A percentile compares a stretch with the other conserved stretches of the same genome.
Conservation (phyloP, 2,329 filamentous ascomycete species). For the Exophiala sp. region DNA sequence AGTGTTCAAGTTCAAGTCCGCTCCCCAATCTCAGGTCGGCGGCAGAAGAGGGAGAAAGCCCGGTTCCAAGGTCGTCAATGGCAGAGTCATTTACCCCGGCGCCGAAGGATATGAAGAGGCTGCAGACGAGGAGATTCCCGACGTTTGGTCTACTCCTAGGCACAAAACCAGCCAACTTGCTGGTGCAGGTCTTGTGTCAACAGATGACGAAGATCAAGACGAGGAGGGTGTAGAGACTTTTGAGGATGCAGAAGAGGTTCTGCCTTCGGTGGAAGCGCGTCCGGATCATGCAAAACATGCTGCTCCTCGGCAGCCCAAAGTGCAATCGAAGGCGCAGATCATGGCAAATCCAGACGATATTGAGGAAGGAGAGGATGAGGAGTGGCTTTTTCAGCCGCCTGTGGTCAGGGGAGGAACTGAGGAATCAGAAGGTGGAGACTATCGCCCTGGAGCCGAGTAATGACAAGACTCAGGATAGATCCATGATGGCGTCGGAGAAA, state of each 20-base stretch:
- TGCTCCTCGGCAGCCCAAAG: conserved; percentile 9
- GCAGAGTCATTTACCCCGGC: conserved; percentile 22
- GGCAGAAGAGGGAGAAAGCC: conserved; percentile 20
- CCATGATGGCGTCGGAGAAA: neutral
- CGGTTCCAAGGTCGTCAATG: conserved; percentile 26
- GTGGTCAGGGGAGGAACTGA: conserved; percentile 25
- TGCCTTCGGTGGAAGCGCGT: neutral
- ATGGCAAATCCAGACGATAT: conserved; percentile 23
- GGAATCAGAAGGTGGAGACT: conserved; percentile 23
- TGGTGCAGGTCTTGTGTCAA: conserved; percentile 20
- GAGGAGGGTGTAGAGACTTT: conserved; percentile 4
- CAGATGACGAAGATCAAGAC: conserved; percentile 25
- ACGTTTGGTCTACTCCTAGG: conserved; percentile 13
- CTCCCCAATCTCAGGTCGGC: neutral
- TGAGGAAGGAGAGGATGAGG: conserved; percentile 13
- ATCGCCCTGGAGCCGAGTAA: conserved; percentile 8
- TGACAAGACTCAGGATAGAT: neutral
- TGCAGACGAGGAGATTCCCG: neutral
- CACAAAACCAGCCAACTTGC: conserved; percentile 24
- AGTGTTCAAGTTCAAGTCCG: conserved; percentile 5
- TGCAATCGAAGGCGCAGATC: conserved; percentile 31
- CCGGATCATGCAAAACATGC: neutral
- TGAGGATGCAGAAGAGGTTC: conserved; percentile 25
- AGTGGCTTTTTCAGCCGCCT: conserved; percentile 7
- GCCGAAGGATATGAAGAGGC: conserved; percentile 16